Evolutionary conservation across 768 basidiomycete species (phyloP).

Genomic region (Tylopilus rubrobrunneus): DNA sequence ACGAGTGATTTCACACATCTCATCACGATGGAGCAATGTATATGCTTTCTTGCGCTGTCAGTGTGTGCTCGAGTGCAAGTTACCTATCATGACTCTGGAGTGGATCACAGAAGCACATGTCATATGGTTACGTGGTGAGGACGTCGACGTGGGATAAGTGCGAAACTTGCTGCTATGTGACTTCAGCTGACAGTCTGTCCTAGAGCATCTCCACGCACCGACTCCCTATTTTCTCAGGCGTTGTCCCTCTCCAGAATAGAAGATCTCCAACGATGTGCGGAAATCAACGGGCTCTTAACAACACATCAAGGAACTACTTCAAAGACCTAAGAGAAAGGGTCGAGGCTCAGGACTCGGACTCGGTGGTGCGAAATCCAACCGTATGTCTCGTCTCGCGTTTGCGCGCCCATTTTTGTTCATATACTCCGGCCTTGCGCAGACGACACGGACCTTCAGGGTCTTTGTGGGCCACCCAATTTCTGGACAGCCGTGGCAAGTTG

Average conservation of each 20-base stretch:
- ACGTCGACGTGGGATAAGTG: constrained; percentile 66
- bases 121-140: constrained; percentile 76
- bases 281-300: constrained; percentile 61
- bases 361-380: constrained; percentile 67
- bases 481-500: constrained; percentile 80
- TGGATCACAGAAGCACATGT: constrained; percentile 76
- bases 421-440: constrained; percentile 39
- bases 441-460: constrained; percentile 76
- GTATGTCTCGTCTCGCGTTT: constrained; percentile 25
- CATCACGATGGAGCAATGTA: constrained; percentile 82
- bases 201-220: constrained; percentile 61
- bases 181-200: neutral
- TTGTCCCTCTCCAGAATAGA: constrained; percentile 81
- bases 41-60: constrained; percentile 38
- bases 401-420: neutral
- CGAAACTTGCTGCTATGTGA: constrained; percentile 7
- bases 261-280: constrained; percentile 52
- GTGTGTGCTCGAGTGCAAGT: constrained; percentile 78
- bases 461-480: constrained; percentile 88
- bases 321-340: constrained; percentile 45
- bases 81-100: constrained; percentile 73
- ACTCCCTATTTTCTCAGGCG: constrained; percentile 68
- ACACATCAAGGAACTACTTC: constrained; percentile 64
- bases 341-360: constrained; percentile 32
- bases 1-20: constrained; percentile 82